Conservation (phyloP, 1,139 yeast genomes). For the Oligophagozyma castellii region DNA sequence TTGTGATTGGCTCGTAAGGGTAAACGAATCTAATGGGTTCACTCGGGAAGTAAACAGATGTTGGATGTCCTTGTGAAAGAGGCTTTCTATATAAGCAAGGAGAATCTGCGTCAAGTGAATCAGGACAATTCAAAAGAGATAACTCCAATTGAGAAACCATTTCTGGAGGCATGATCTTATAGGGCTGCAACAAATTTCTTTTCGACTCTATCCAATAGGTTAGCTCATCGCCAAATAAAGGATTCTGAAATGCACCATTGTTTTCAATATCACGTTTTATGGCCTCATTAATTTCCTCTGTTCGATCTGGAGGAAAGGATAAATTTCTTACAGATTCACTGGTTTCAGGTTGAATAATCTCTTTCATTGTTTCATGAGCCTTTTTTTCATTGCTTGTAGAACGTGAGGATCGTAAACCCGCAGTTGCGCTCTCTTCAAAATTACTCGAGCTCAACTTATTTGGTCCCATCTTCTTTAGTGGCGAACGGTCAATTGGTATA, state of each 20-base stretch:
- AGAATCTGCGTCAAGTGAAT: conserved; percentile 77
- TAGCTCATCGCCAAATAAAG: conserved; percentile 21
- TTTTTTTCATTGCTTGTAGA: background rate
- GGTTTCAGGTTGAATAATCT: conserved; percentile 1
- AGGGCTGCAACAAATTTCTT: conserved; percentile 20
- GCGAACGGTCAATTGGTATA: conserved; percentile 8
- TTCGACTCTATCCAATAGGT: conserved; percentile 21
- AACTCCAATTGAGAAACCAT: conserved; percentile 38
- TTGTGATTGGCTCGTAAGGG: conserved; percentile 14
- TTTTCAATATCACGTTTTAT: conserved; percentile 15
- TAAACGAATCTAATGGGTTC: conserved; percentile 41
- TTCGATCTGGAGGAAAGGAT: conserved; percentile 13
- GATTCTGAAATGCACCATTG: conserved; percentile 14
- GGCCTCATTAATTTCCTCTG: conserved; percentile 18
- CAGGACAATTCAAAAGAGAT: conserved; percentile 82
- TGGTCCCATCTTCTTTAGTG: conserved; percentile 6
- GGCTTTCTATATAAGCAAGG: conserved; percentile 73
- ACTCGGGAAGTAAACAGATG: conserved; percentile 83
- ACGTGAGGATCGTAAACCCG: background rate
- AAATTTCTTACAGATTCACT: conserved; percentile 5
- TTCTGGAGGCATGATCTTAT: conserved; percentile 19
- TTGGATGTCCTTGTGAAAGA: conserved; percentile 63
- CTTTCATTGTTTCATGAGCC: background rate
- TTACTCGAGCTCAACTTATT: background rate
- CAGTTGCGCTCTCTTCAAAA: background rate